These are phyloP conservation scores for Isabelozyma gotoi DNA, from an alignment of 805 yeast species.

Conservation along the genomic window DNA sequence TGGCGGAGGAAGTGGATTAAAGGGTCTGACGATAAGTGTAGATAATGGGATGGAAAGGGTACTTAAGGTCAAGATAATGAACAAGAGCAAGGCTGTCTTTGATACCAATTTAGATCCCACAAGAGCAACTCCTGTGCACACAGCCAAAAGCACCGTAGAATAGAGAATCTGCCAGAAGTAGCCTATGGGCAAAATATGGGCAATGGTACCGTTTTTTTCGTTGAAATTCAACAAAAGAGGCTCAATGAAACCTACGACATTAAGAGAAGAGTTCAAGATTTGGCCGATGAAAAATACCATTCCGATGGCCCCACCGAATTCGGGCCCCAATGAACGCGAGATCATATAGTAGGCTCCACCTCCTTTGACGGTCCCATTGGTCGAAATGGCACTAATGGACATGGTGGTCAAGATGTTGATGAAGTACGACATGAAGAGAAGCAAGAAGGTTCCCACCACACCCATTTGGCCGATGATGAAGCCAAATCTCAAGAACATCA, in stretches of 20 bases:
- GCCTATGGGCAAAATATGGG: conserved; percentile 63
- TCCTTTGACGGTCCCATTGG: conserved; percentile 95
- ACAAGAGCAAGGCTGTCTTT: conserved; percentile 74
- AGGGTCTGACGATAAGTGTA: conserved; percentile 60
- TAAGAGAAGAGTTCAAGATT: conserved; percentile 85
- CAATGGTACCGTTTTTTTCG: conserved; percentile 51
- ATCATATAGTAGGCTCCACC: conserved; percentile 99
- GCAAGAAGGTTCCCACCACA: conserved; percentile 66
- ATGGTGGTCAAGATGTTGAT: conserved; percentile 84
- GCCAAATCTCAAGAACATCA: conserved; percentile 95
- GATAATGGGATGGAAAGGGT: conserved; percentile 84
- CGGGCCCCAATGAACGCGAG: conserved; percentile 92
- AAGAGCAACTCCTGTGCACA: conserved; percentile 74
- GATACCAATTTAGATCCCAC: conserved; percentile 83
- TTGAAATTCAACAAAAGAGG: conserved; percentile 86
- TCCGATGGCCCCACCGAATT: conserved; percentile 97
- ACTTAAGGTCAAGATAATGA: conserved; percentile 63
- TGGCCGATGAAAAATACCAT: conserved; percentile 93
- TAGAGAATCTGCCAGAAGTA: conserved; percentile 68
- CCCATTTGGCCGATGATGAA: conserved; percentile 96
- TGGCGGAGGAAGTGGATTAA: conserved; percentile 50
- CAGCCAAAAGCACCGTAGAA: conserved; percentile 64
- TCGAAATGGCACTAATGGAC: conserved; percentile 92
- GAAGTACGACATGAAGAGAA: conserved; percentile 70
- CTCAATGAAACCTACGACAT: conserved; percentile 93